phyloP scores from a whole-genome alignment of 352 stramenopile species.

The Pythium brassicae region DNA sequence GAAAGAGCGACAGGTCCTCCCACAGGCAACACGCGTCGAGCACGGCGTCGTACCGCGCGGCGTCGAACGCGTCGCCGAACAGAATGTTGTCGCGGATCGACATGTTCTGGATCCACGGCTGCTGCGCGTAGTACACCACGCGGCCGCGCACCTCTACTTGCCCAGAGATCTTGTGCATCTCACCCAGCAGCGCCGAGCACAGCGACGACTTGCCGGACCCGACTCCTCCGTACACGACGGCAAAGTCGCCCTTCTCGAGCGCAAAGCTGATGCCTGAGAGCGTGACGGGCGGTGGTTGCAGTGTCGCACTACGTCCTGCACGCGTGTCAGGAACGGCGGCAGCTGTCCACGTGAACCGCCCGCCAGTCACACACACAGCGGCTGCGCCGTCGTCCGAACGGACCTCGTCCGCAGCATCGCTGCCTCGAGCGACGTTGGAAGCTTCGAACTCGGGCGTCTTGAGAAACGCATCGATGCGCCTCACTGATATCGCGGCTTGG shows the following conservation, averaged over 20 bases:
- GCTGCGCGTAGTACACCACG: slow-evolving; percentile 76
- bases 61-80: slow-evolving; percentile 71
- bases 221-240: slow-evolving; percentile 42
- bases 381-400: background rate
- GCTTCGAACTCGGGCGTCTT: slow-evolving; percentile 18
- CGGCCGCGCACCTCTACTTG: slow-evolving; percentile 33
- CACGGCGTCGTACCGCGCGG: slow-evolving; percentile 42
- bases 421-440: slow-evolving; percentile 13
- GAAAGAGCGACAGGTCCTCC: slow-evolving; percentile 83
- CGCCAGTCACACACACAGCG: slow-evolving; percentile 1
- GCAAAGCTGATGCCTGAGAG: slow-evolving; percentile 35
- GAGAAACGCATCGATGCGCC: slow-evolving; percentile 36
- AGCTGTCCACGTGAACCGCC: slow-evolving; percentile 16
- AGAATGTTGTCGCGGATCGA: slow-evolving; percentile 93
- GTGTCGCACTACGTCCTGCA: too few species aligned
- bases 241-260: slow-evolving; percentile 42
- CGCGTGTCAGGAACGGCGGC: slow-evolving; percentile 9
- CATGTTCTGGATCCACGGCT: slow-evolving; percentile 94
- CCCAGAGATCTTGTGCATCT: slow-evolving; percentile 77
- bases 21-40: slow-evolving; percentile 73
- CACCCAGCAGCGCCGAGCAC: slow-evolving; percentile 43
- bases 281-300: slow-evolving; percentile 4
- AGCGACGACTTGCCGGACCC: slow-evolving; percentile 58
- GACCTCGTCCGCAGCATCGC: slow-evolving; percentile 1
- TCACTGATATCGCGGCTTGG: slow-evolving; percentile 33